Percentiles rank a stretch among this genome's conserved stretches.
Conservation (phyloP, 2,329 filamentous ascomycete genomes). For the Cytospora leucostoma region DNA sequence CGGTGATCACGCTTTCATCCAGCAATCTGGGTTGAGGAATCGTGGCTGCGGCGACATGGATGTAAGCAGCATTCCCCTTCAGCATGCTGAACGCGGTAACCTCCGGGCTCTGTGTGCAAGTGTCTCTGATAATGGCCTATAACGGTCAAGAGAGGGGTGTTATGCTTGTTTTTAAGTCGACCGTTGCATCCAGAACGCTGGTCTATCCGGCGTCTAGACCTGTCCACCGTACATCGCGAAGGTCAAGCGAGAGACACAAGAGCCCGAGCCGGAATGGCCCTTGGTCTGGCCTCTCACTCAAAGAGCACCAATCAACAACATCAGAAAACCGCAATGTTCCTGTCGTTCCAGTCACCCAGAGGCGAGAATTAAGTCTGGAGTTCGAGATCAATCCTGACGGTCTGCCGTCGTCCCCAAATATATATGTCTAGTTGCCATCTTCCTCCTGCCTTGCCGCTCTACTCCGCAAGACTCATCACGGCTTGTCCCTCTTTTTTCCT, state of each 20-base stretch:
- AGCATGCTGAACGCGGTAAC: constrained; percentile 1
- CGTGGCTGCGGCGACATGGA: background rate
- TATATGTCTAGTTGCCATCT: constrained; percentile 12
- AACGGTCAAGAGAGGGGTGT: background rate
- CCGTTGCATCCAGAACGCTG: background rate
- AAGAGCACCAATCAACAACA: background rate
- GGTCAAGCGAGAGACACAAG: background rate
- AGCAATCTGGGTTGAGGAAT: background rate
- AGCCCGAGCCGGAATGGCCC: constrained; percentile 1
- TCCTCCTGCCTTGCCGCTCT: background rate
- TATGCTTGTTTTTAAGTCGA: background rate
- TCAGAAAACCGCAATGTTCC: background rate
- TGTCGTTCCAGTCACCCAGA: background rate
- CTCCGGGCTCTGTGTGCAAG: background rate
- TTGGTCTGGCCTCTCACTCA: background rate
- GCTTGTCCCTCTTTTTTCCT: background rate
- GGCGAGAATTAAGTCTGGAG: background rate
- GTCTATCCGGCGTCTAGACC: background rate
- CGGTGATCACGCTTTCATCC: constrained; percentile 11
- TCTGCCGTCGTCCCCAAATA: background rate
- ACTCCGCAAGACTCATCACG: constrained; percentile 1
- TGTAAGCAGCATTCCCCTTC: constrained; percentile 16
- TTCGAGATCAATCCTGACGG: background rate
- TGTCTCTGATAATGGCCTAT: constrained; percentile 13
- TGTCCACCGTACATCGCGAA: background rate